Conservation (phyloP, 495 filamentous ascomycete genomes). For the Aspergillus nanangensis region DNA sequence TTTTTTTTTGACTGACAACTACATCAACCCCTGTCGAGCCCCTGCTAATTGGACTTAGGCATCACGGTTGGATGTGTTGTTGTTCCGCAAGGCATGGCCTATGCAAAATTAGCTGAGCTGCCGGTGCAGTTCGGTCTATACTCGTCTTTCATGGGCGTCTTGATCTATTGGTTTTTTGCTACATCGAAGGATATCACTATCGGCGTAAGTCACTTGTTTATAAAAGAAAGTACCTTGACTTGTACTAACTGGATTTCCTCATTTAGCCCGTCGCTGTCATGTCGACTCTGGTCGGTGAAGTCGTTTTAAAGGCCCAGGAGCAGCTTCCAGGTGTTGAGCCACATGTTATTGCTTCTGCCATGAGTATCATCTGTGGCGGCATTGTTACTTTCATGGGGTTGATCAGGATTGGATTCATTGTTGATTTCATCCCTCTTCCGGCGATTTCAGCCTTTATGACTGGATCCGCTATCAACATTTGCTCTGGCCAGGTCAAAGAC, state of each 20-base stretch:
- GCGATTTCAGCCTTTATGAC: slow-evolving; percentile 98
- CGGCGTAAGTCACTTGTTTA: slow-evolving; percentile 61
- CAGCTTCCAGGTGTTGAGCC: slow-evolving; percentile 52
- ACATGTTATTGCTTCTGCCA: slow-evolving; percentile 68
- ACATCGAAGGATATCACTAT: slow-evolving; percentile 99
- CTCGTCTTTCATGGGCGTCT: slow-evolving; percentile 95
- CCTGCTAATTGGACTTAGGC: slow-evolving; percentile 41
- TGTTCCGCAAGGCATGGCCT: slow-evolving; percentile 96
- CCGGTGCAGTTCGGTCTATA: slow-evolving; percentile 83
- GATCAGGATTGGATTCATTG: slow-evolving; percentile 80
- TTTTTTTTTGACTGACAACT: no score
- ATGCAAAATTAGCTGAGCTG: slow-evolving; percentile 79
- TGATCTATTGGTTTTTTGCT: slow-evolving; percentile 98
- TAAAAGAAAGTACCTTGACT: no score
- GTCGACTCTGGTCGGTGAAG: slow-evolving; percentile 81
- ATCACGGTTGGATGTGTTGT: slow-evolving; percentile 95
- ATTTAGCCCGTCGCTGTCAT: slow-evolving; percentile 88
- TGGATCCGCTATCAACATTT: slow-evolving; percentile 89
- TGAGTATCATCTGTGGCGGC: slow-evolving; percentile 76
- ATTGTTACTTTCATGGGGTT: slow-evolving; percentile 82
- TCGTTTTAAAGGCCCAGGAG: slow-evolving; percentile 58
- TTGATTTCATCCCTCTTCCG: slow-evolving; percentile 89
- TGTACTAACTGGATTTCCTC: slow-evolving; percentile 2
- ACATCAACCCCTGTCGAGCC: no score
- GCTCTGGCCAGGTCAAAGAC: slow-evolving; percentile 76